These are phyloP conservation scores for Xylariales sp. DNA, from an alignment of 2,329 filamentous ascomycete species.

Conservation along the genomic window DNA sequence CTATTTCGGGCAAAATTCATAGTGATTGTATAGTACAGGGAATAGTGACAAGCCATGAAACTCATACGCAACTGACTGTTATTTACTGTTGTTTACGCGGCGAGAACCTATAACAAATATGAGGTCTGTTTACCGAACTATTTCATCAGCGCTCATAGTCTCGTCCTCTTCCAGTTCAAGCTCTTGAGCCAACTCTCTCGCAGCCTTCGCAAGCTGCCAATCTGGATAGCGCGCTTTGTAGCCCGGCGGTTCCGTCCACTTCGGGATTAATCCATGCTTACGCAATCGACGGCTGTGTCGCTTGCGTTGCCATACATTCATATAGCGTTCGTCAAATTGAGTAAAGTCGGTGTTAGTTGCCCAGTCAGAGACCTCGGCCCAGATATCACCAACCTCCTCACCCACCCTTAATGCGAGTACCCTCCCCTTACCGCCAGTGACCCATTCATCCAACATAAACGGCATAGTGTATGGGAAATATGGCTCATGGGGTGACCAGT, in stretches of 20 bases:
- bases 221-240: conserved; percentile 57
- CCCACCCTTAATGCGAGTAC: conserved; percentile 50
- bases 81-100: neutral
- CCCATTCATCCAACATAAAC: conserved; percentile 72
- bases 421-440: conserved; percentile 63
- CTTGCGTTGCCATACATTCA: conserved; percentile 60
- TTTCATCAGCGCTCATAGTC: conserved; percentile 52
- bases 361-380: conserved; percentile 62
- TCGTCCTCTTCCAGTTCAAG: conserved; percentile 55
- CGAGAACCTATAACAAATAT: neutral
- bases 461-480: conserved; percentile 70
- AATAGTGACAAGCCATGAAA: conserved; percentile 20
- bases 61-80: neutral
- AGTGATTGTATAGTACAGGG: conserved; percentile 21
- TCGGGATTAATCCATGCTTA: conserved; percentile 58
- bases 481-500: conserved; percentile 69
- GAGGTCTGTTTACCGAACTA: conserved; percentile 31
- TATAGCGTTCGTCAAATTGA: conserved; percentile 56
- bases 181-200: conserved; percentile 55
- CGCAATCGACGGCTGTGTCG: conserved; percentile 62
- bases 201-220: conserved; percentile 57
- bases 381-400: conserved; percentile 60
- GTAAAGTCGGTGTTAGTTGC: conserved; percentile 59
- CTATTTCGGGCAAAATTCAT: conserved; percentile 28
- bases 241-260: conserved; percentile 54